Conservation (phyloP, 2,329 filamentous ascomycete species). For the Cordyceps javanica region DNA sequence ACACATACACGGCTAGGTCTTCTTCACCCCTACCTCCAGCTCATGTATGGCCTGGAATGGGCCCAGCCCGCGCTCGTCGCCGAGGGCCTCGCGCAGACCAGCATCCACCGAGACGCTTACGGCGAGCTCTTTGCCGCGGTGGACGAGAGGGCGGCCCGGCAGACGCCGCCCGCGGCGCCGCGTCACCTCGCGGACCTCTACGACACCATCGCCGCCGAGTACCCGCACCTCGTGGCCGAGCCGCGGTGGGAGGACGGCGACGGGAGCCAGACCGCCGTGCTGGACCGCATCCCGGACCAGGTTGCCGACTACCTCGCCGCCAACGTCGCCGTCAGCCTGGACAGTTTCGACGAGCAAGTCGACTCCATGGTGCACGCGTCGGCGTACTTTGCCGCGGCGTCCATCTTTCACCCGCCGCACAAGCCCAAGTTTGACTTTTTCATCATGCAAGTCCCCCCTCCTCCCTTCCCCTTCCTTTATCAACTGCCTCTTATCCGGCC, state of each 20-base stretch:
- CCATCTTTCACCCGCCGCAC: conserved; percentile 59
- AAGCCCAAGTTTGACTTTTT: conserved; percentile 76
- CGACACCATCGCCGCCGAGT: conserved; percentile 44
- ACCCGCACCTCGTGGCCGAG: conserved; percentile 52
- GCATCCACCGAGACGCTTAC: conserved; percentile 58
- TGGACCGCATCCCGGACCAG: conserved; percentile 55
- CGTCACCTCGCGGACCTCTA: conserved; percentile 51
- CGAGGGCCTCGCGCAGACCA: conserved; percentile 70
- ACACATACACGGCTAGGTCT: conserved; percentile 43
- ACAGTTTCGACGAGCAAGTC: conserved; percentile 49
- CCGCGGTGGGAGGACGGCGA: conserved; percentile 52
- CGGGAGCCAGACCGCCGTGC: conserved; percentile 57
- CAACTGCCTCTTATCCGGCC: background rate
- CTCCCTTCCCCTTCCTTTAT: background rate
- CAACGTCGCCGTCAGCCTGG: conserved; percentile 49
- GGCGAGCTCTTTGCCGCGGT: conserved; percentile 45
- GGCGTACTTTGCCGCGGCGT: conserved; percentile 42
- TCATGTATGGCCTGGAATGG: conserved; percentile 82
- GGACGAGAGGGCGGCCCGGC: conserved; percentile 40
- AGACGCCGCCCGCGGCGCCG: conserved; percentile 15
- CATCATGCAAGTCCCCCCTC: conserved; percentile 48
- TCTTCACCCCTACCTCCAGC: conserved; percentile 75
- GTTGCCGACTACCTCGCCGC: conserved; percentile 53
- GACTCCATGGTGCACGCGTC: conserved; percentile 63
- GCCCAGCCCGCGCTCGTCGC: conserved; percentile 74